phyloP scores from a whole-genome alignment of 192 early-diverging fungal species.

The Umbelopsis vinacea region DNA sequence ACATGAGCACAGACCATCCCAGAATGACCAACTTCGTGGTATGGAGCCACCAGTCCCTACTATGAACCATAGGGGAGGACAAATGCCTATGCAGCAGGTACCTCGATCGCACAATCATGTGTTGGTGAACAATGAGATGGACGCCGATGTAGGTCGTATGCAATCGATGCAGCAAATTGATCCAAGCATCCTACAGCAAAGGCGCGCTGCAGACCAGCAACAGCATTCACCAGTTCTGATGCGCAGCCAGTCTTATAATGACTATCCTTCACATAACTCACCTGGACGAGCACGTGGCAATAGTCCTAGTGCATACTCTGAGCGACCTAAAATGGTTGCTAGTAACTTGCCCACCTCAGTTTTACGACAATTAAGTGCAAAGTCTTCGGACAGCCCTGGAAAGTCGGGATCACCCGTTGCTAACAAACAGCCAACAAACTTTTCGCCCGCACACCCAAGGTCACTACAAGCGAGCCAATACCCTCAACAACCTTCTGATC shows the following conservation, averaged over 20 bases:
- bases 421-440: neutral
- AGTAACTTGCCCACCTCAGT: slow-evolving; percentile 63
- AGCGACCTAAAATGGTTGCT: slow-evolving; percentile 38
- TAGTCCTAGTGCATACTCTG: slow-evolving; percentile 2
- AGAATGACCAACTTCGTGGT: neutral
- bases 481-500: slow-evolving; percentile 12
- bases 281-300: slow-evolving; percentile 10
- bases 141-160: neutral
- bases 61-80: neutral
- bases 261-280: neutral
- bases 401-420: neutral
- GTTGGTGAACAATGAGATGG: neutral
- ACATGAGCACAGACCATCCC: neutral
- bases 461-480: neutral
- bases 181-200: neutral
- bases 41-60: neutral
- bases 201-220: neutral
- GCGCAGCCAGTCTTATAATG: neutral
- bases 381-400: slow-evolving; percentile 33
- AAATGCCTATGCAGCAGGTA: neutral
- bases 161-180: slow-evolving; percentile 1
- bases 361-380: slow-evolving; percentile 60
- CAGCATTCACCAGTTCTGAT: neutral
- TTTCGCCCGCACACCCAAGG: neutral
- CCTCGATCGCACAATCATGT: neutral